Conservation (phyloP, 2,329 filamentous ascomycete genomes). For the Magnaporthales sp. region DNA sequence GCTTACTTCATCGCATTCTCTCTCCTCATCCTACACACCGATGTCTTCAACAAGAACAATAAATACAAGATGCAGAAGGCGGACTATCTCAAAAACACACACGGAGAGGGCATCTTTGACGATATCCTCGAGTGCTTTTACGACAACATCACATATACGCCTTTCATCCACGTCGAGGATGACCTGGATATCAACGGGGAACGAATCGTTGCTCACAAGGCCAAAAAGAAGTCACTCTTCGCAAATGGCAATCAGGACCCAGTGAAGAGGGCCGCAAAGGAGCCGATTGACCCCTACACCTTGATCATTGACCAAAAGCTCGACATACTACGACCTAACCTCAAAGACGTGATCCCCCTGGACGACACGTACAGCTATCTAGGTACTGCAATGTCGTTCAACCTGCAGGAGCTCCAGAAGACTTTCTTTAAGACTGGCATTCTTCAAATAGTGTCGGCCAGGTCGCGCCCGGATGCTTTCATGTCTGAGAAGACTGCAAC, state of each 20-base stretch:
- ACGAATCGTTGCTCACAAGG: slow-evolving; percentile 61
- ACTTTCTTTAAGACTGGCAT: slow-evolving; percentile 89
- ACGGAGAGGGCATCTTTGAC: slow-evolving; percentile 83
- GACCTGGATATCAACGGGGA: slow-evolving; percentile 74
- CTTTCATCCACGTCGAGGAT: slow-evolving; percentile 95
- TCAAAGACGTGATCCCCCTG: slow-evolving; percentile 86
- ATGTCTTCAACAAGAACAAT: slow-evolving; percentile 99
- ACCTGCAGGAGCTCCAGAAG: slow-evolving; percentile 73
- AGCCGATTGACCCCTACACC: slow-evolving; percentile 91
- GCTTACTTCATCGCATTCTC: slow-evolving; percentile 99
- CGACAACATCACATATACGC: slow-evolving; percentile 96
- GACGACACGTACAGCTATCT: slow-evolving; percentile 90
- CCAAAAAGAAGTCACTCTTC: slow-evolving; percentile 62
- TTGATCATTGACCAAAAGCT: slow-evolving; percentile 86
- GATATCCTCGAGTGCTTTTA: slow-evolving; percentile 95
- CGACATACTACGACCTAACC: slow-evolving; percentile 70
- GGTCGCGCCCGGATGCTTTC: slow-evolving; percentile 91
- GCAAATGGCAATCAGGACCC: slow-evolving; percentile 56
- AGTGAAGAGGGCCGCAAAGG: slow-evolving; percentile 57
- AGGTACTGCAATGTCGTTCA: slow-evolving; percentile 65
- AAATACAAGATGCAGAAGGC: slow-evolving; percentile 97
- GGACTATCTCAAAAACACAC: slow-evolving; percentile 93
- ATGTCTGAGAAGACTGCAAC: slow-evolving; percentile 78
- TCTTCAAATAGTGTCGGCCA: slow-evolving; percentile 87
- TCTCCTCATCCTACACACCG: slow-evolving; percentile 89